phyloP scores from a whole-genome alignment of 2,329 filamentous ascomycete genomes.

The Aspergillus quadrilineatus region DNA sequence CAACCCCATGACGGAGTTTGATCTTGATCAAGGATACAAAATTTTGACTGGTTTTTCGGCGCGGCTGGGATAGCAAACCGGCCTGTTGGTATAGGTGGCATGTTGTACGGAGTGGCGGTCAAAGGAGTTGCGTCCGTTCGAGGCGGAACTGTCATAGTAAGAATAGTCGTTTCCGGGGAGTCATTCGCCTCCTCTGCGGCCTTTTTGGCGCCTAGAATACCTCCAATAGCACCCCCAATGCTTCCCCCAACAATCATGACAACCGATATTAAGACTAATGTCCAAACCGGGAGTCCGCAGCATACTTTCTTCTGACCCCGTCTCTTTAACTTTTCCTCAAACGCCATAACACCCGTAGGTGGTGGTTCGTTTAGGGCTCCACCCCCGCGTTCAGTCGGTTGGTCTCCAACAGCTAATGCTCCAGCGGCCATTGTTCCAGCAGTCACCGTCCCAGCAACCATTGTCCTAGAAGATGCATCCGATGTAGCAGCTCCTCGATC shows the following conservation, averaged over 20 bases:
- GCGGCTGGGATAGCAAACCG: slow-evolving; percentile 50
- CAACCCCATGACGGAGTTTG: slow-evolving; percentile 55
- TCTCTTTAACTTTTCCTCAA: slow-evolving; percentile 47
- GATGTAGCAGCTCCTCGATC: slow-evolving; percentile 29
- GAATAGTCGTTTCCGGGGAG: slow-evolving; percentile 28
- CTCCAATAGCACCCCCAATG: slow-evolving; percentile 56
- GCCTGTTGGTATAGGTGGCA: slow-evolving; percentile 52
- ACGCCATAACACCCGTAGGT: slow-evolving; percentile 39
- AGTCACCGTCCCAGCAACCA: slow-evolving; percentile 18
- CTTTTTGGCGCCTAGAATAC: slow-evolving; percentile 49
- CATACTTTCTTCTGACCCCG: slow-evolving; percentile 45
- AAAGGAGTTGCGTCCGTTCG: slow-evolving; percentile 54
- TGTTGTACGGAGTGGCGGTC: slow-evolving; percentile 43
- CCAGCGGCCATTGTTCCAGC: not conserved
- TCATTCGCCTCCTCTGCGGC: slow-evolving; percentile 27
- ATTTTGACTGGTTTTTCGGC: slow-evolving; percentile 48
- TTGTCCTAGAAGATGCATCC: slow-evolving; percentile 33
- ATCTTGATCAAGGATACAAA: slow-evolving; percentile 49
- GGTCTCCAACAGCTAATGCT: not conserved
- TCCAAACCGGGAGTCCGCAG: slow-evolving; percentile 55
- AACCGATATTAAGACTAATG: slow-evolving; percentile 47
- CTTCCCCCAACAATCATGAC: slow-evolving; percentile 51
- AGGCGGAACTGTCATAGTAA: slow-evolving; percentile 51
- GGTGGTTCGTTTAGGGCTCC: slow-evolving; percentile 23
- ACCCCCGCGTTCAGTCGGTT: slow-evolving; percentile 17